Evolutionary conservation across 179 eudicot species (phyloP).

Genomic region (Nepenthes alata): DNA sequence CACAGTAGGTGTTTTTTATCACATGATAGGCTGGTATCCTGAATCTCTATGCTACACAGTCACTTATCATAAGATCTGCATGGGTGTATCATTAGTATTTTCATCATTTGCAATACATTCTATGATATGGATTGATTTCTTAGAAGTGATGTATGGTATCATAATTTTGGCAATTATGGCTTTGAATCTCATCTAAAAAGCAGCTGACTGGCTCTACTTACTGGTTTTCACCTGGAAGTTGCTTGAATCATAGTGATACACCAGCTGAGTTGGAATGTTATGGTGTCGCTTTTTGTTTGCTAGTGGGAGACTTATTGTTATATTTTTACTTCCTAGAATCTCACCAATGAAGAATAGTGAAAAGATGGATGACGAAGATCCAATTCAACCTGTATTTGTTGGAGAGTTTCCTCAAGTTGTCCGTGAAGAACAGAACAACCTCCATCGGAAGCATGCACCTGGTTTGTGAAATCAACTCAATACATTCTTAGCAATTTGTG

Average conservation of each 20-base stretch:
- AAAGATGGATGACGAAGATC: slow-evolving; percentile 36
- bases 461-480: slow-evolving; percentile 31
- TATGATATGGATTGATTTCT: no score
- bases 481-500: background rate
- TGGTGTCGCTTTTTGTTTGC: background rate
- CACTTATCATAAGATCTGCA: no score
- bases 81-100: no score
- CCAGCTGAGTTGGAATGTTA: no score
- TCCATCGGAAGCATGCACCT: slow-evolving; percentile 35
- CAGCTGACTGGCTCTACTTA: background rate
- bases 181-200: no score
- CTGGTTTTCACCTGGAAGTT: background rate
- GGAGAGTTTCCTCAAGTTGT: slow-evolving; percentile 85
- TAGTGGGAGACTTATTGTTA: slow-evolving; percentile 5
- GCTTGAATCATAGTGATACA: background rate
- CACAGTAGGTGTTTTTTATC: no score
- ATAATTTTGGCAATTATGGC: no score
- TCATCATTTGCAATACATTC: no score
- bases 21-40: no score
- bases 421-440: slow-evolving; percentile 56
- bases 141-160: no score
- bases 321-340: slow-evolving; percentile 28
- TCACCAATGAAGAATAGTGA: slow-evolving; percentile 50
- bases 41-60: no score
- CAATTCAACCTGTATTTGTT: slow-evolving; percentile 65